phyloP scores from a whole-genome alignment of 2,329 filamentous ascomycete genomes.

The Pestalotiopsis fici region DNA sequence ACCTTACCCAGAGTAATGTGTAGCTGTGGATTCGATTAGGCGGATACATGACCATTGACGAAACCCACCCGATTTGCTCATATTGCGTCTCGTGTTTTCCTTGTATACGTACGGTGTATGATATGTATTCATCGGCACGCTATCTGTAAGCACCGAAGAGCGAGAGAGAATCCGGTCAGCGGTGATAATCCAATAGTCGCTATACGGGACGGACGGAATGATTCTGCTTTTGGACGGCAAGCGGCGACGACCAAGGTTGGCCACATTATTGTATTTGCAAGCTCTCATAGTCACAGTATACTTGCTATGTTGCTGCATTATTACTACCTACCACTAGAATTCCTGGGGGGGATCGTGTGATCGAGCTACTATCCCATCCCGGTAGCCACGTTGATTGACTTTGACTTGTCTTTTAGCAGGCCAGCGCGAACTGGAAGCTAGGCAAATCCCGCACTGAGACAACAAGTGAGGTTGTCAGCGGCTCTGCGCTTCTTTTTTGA shows the following conservation, averaged over 20 bases:
- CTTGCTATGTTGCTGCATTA: too few relatives aligned
- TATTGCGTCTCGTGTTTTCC: background rate
- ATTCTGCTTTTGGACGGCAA: background rate
- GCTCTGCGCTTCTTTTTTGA: background rate
- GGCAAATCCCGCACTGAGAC: constrained; percentile 1
- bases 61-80: background rate
- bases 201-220: background rate
- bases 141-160: background rate
- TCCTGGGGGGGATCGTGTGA: background rate
- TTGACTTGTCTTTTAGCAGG: background rate
- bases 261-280: background rate
- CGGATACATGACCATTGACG: background rate
- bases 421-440: background rate
- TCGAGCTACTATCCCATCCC: background rate
- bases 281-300: background rate
- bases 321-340: too few relatives aligned
- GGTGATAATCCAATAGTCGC: background rate
- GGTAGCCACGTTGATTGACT: background rate
- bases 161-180: background rate
- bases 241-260: background rate
- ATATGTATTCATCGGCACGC: too few relatives aligned
- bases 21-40: background rate
- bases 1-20: too few relatives aligned
- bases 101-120: background rate
- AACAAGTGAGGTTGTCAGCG: constrained; percentile 1